Percentiles rank a stretch among this genome's conserved stretches.
Conservation (phyloP, 345 rosid species). For the Combretum micranthum region DNA sequence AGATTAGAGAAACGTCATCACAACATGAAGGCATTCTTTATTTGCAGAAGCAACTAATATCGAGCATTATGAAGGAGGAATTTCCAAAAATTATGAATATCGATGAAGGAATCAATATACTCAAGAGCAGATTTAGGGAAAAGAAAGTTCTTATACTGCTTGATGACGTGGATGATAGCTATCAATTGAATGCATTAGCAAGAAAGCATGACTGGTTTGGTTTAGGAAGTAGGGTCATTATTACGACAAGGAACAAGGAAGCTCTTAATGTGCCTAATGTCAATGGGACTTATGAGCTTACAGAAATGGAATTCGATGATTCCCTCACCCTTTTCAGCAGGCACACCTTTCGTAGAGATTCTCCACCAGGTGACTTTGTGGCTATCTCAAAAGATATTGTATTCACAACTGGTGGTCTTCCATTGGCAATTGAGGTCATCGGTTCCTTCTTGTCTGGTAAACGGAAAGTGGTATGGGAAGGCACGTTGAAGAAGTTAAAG, state of each 20-base stretch:
- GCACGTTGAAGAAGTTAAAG: neutral
- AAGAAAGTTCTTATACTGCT: conserved; percentile 11
- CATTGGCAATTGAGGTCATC: conserved; percentile 3
- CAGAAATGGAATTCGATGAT: neutral
- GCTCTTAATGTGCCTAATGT: neutral
- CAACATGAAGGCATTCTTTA: neutral
- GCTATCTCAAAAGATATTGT: neutral
- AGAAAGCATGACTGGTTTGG: conserved; percentile 5
- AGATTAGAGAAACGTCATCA: neutral
- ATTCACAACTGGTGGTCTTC: neutral
- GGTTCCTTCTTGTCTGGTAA: neutral
- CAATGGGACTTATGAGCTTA: neutral
- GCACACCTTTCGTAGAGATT: neutral
- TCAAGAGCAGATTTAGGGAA: neutral
- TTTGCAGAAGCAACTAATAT: neutral
- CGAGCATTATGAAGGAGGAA: neutral
- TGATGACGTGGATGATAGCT: neutral
- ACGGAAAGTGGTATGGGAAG: neutral
- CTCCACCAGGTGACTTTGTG: neutral
- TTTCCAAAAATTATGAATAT: neutral
- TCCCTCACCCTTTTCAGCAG: neutral
- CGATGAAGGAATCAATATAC: neutral
- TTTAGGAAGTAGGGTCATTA: conserved; percentile 8
- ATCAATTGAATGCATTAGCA: neutral
- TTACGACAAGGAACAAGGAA: neutral